Conservation (phyloP, 2,329 filamentous ascomycete genomes). For the Periconia digitata region DNA sequence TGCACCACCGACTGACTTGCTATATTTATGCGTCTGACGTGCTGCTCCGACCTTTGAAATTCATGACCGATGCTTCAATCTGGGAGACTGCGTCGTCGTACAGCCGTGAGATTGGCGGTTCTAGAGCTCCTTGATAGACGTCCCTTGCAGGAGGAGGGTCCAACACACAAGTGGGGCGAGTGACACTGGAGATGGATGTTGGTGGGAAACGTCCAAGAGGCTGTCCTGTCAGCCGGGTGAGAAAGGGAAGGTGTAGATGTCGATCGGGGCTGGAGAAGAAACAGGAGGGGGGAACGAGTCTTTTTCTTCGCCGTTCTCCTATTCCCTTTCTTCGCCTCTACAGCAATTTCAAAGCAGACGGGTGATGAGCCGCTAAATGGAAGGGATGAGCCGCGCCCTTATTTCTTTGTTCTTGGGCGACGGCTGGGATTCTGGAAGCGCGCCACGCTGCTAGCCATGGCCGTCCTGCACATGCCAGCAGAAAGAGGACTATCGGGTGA, state of each 20-base stretch:
- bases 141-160: slow-evolving; percentile 22
- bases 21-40: slow-evolving; percentile 20
- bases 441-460: slow-evolving; percentile 27
- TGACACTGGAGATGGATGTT: slow-evolving; percentile 10
- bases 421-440: slow-evolving; percentile 8
- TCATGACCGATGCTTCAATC: slow-evolving; percentile 19
- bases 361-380: slow-evolving; percentile 12
- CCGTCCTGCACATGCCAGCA: slow-evolving; percentile 23
- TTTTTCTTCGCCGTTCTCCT: slow-evolving; percentile 5
- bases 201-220: slow-evolving; percentile 7
- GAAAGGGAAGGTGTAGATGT: slow-evolving; percentile 12
- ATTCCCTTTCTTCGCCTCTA: slow-evolving; percentile 15
- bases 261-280: slow-evolving; percentile 24
- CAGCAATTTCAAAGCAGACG: slow-evolving; percentile 8
- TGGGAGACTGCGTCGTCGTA: slow-evolving; percentile 1
- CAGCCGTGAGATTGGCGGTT: background rate
- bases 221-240: background rate
- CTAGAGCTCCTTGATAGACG: slow-evolving; percentile 1
- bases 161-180: slow-evolving; percentile 3
- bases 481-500: slow-evolving; percentile 21
- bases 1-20: slow-evolving; percentile 5
- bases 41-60: slow-evolving; percentile 13
- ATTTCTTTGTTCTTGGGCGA: slow-evolving; percentile 26
- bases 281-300: slow-evolving; percentile 5
- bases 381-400: slow-evolving; percentile 27